Evolutionary conservation across 345 rosid species (phyloP), one percentile per base, ranked within the genome.

Genomic region (Eucalyptus dawsonii): DNA sequence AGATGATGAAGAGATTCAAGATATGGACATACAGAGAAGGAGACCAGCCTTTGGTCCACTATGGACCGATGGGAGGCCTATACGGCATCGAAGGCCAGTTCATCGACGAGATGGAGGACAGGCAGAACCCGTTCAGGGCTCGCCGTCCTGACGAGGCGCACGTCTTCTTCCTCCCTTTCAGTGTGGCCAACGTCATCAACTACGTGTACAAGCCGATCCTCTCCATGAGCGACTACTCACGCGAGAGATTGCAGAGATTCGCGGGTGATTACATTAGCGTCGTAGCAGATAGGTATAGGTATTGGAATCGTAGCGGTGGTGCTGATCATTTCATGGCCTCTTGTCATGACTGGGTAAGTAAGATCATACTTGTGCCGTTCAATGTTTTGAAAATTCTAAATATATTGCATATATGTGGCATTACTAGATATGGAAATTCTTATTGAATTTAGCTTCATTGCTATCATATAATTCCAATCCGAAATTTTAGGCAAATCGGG

Each of bases 301-400:
- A 92, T 72, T 94, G 98, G 99, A 95, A 95, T 56, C 88, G 94
- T 90, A 95, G 94, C 91, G 58, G 40, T 9, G 96, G 97, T 1
- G 95, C 95, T 7, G 96, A 95, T 69, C 98, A 95, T 91, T 94
- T 95, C 67, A 88, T 94, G 88, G 50, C 62, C 24, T 81, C 91
- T 27, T 90, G 91, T 81, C 91, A 90, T 42, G 91, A 90, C 31
- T 90, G 91, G 91, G 91, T 90, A 47, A 58, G 80, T 31, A 86
- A 22, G 31, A 42, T 40, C 3, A 24, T 56, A 27, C 11, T 37
- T 10, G 47, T 44, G 40, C 47, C 45, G 37, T 58, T 60, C 31
- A 44, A 29, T n/a, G 15, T 21, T 60, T 45, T 21, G 14, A 42
- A 69, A 51, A 29, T 49, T 47, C 5, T 14, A 25, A 62, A 29